These are phyloP conservation scores for Endotrypanum monterogeii DNA, from an alignment of 208 protist species.

Conservation along the genomic window DNA sequence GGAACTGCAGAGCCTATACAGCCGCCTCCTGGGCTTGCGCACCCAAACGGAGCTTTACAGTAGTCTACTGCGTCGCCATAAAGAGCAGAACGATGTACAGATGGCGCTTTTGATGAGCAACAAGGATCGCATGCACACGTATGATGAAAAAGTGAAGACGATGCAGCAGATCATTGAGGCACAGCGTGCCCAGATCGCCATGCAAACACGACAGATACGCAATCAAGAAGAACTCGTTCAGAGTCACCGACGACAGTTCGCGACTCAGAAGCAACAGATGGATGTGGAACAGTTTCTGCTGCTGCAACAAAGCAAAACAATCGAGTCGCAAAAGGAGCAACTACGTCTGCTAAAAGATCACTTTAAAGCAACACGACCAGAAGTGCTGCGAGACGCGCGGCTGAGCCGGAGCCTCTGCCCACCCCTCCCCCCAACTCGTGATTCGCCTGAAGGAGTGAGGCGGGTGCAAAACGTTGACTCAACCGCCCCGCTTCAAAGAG, in stretches of 20 bases:
- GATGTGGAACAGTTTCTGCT: constrained; percentile 30
- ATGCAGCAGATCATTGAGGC: constrained; percentile 88
- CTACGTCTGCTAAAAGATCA: constrained; percentile 27
- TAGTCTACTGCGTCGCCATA: constrained; percentile 80
- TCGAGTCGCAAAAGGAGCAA: constrained; percentile 39
- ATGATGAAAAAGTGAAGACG: constrained; percentile 79
- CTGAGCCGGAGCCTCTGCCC: not conserved
- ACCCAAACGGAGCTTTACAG: constrained; percentile 81
- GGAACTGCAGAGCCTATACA: constrained; percentile 76
- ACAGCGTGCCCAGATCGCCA: constrained; percentile 72
- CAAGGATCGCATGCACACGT: constrained; percentile 77
- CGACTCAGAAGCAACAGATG: constrained; percentile 59
- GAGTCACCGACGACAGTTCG: constrained; percentile 66
- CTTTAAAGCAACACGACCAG: constrained; percentile 24
- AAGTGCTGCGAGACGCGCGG: constrained; percentile 19
- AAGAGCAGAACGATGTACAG: constrained; percentile 89
- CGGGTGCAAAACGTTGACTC: not conserved
- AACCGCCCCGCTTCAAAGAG: not conserved
- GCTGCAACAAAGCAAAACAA: constrained; percentile 33
- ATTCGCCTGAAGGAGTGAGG: not conserved
- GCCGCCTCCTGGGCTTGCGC: constrained; percentile 69
- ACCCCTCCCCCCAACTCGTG: not conserved
- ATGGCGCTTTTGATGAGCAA: constrained; percentile 76
- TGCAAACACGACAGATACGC: constrained; percentile 65
- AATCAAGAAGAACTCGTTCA: constrained; percentile 78